Evolutionary conservation across 225 moss, liverwort and hornwort species (phyloP), one percentile per base, ranked within the genome.

Genomic region (Polytrichum formosum): DNA sequence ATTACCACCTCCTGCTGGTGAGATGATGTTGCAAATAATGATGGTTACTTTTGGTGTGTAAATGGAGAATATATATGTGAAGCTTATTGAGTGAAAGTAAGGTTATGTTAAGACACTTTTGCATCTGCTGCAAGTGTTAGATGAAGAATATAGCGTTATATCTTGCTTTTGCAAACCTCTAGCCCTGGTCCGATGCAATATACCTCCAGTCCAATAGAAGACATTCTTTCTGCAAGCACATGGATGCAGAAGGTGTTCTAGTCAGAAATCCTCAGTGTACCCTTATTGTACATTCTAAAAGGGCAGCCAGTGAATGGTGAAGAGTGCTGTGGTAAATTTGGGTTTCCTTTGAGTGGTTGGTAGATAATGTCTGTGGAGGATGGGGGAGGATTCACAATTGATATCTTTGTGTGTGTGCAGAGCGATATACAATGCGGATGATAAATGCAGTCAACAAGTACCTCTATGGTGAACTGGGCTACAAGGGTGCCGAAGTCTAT

Each of bases 381-480:
- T 46, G 13, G 46, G 46, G 13, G 31, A 31, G 31, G 46, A 46
- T 46, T 46, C 46, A 13, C 13, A 10, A 35, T 37, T 37, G 37
- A 37, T 10, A 46, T 13, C 58, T 61, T 64, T 72, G 66, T 68
- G 37, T 18, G 65, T 70, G 31, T 71, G 80, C 85, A 88, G 88
- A 88, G 81, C 83, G 88, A 27, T 88, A 88, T 23, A 85, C 88
- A 26, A 85, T 85, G 85, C 85, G 88, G 56, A 88, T 88, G 88
- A 85, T 85, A 68, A 88, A 85, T n/a, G 64, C 80, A 13, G 83
- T 88, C 67, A 88, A 88, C 29, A 85, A 78, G 59, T 83, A 78
- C 55, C 82, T 88, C 22, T 88, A 79, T 70, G 74, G 28, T 69
- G 78, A 74, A 54, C 70, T 80, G 63, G 77, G 80, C 61, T 88